Evolutionary conservation across 345 rosid species (phyloP).

Genomic region (Eucalyptus grandis): DNA sequence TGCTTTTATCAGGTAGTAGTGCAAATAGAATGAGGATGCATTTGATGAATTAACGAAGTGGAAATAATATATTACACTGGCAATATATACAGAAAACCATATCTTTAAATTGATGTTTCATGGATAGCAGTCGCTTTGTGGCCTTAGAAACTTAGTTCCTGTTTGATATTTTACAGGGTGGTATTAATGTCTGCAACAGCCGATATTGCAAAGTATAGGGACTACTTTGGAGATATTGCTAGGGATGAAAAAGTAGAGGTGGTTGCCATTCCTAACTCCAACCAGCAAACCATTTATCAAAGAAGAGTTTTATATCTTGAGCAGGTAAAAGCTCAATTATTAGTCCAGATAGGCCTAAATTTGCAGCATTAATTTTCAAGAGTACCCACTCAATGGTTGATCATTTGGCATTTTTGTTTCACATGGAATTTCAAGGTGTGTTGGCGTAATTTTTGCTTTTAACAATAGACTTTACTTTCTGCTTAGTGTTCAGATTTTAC

Average conservation of each 20-base stretch:
- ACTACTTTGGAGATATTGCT: constrained; percentile 81
- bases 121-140: neutral
- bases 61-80: neutral
- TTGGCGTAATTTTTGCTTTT: neutral
- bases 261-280: constrained; percentile 67
- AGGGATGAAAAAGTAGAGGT: constrained; percentile 91
- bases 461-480: neutral
- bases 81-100: neutral
- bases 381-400: neutral
- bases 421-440: neutral
- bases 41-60: neutral
- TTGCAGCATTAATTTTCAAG: neutral
- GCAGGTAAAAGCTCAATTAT: constrained; percentile 31
- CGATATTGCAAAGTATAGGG: constrained; percentile 66
- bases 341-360: neutral
- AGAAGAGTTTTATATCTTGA: constrained; percentile 66
- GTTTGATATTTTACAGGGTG: constrained; percentile 36
- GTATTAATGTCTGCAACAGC: constrained; percentile 98
- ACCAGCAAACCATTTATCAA: constrained; percentile 54
- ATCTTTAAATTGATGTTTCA: neutral
- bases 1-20: neutral
- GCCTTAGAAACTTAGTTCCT: neutral
- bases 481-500: neutral
- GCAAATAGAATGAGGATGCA: neutral
- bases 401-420: neutral